Conservation (phyloP, 1,284 basidiomycete species). For the Ustilago shanxiensis region DNA sequence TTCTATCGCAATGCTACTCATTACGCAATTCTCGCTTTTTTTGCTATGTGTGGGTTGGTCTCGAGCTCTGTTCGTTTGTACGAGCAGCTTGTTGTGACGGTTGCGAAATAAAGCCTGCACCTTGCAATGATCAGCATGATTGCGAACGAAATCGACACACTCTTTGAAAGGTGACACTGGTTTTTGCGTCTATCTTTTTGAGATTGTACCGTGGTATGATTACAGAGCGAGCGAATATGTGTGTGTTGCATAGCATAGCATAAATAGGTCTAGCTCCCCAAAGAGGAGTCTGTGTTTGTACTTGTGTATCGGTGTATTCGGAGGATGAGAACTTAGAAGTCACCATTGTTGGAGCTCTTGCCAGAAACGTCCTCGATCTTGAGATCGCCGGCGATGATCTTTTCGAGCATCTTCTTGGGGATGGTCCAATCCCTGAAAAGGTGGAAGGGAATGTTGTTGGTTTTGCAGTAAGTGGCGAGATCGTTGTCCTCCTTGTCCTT, state of each 20-base stretch:
- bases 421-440: slow-evolving; percentile 68
- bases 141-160: no score
- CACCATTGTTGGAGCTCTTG: slow-evolving; percentile 50
- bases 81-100: neutral
- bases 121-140: neutral
- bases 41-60: no score
- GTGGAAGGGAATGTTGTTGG: slow-evolving; percentile 65
- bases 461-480: slow-evolving; percentile 65
- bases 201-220: slow-evolving; percentile 8
- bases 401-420: slow-evolving; percentile 63
- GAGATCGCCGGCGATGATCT: slow-evolving; percentile 55
- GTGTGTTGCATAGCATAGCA: slow-evolving; percentile 8
- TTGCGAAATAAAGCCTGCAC: neutral
- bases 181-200: neutral
- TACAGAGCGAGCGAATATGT: slow-evolving; percentile 5
- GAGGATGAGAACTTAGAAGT: slow-evolving; percentile 29
- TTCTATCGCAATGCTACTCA: no score
- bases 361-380: slow-evolving; percentile 47
- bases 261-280: neutral
- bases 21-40: neutral
- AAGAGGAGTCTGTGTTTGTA: neutral
- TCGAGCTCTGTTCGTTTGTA: neutral
- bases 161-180: no score
- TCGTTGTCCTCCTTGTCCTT: slow-evolving; percentile 70
- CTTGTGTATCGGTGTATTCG: slow-evolving; percentile 23